A percentile compares a stretch with the other conserved stretches of the same genome.
phyloP scores from a whole-genome alignment of 2,329 filamentous ascomycete genomes.

The Xylariaceae sp. region DNA sequence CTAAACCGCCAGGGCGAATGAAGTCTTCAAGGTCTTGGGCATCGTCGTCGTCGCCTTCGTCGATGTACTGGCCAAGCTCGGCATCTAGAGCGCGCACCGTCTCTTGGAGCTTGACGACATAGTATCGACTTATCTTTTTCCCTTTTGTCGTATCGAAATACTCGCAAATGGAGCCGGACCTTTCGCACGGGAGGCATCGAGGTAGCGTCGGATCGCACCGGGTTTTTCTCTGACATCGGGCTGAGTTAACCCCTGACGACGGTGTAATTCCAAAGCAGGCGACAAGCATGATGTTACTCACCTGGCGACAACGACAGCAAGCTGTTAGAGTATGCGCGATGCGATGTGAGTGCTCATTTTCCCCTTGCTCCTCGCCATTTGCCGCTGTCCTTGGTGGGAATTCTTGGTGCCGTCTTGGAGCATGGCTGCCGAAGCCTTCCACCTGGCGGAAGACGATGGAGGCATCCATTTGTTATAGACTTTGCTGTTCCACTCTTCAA shows the following conservation, averaged over 20 bases:
- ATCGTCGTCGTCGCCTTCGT: constrained; percentile 78
- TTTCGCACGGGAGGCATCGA: constrained; percentile 89
- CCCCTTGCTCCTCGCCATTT: constrained; percentile 52
- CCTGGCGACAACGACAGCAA: constrained; percentile 80
- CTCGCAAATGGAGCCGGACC: constrained; percentile 89
- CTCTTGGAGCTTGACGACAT: constrained; percentile 91
- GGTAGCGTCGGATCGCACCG: constrained; percentile 93
- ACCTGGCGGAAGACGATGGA: constrained; percentile 64
- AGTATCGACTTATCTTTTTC: constrained; percentile 84
- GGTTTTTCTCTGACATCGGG: constrained; percentile 77
- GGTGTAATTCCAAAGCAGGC: background rate
- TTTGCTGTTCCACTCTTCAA: background rate
- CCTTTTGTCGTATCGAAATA: constrained; percentile 92
- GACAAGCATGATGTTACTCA: constrained; percentile 48
- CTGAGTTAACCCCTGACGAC: constrained; percentile 2
- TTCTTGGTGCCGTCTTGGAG: constrained; percentile 48
- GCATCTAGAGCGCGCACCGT: constrained; percentile 82
- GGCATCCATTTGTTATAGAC: constrained; percentile 62
- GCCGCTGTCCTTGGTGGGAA: constrained; percentile 37
- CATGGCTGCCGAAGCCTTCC: constrained; percentile 55
- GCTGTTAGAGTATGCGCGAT: constrained; percentile 82
- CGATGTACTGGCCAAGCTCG: constrained; percentile 79
- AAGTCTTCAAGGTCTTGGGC: constrained; percentile 81
- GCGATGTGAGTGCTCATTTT: constrained; percentile 62
- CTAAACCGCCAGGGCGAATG: constrained; percentile 83